A percentile compares a stretch with the other conserved stretches of the same genome.
Evolutionary conservation across 1,139 yeast genomes (phyloP).

Genomic region (Kurtzmaniella quercitrusa): DNA sequence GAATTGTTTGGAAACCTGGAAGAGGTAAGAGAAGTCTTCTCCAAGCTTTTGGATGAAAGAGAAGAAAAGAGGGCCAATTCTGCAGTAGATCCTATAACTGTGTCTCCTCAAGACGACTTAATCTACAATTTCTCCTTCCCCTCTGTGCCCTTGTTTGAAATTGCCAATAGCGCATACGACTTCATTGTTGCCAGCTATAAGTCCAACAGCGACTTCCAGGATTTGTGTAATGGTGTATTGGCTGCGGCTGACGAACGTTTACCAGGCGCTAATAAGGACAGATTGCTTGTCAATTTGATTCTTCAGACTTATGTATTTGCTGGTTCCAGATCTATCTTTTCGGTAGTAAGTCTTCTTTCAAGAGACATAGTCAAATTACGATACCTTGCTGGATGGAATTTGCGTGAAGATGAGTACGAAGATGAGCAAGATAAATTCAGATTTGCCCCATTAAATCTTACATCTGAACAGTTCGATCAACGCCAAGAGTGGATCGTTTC

Average conservation of each 20-base stretch:
- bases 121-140: slow-evolving; percentile 32
- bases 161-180: slow-evolving; percentile 38
- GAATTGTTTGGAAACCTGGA: slow-evolving; percentile 33
- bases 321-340: slow-evolving; percentile 87
- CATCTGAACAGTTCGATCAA: slow-evolving; percentile 26
- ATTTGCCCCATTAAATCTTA: slow-evolving; percentile 36
- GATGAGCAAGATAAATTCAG: slow-evolving; percentile 22
- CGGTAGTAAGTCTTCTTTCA: slow-evolving; percentile 67
- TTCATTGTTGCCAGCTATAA: slow-evolving; percentile 41
- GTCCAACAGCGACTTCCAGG: slow-evolving; percentile 35
- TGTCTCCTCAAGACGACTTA: slow-evolving; percentile 41
- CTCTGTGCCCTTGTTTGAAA: slow-evolving; percentile 33
- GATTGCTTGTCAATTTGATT: slow-evolving; percentile 54
- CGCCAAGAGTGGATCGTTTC: slow-evolving; percentile 50
- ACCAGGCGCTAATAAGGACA: slow-evolving; percentile 30
- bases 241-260: slow-evolving; percentile 17
- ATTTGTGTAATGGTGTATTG: slow-evolving; percentile 27
- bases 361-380: slow-evolving; percentile 52
- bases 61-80: slow-evolving; percentile 15
- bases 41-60: slow-evolving; percentile 27
- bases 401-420: slow-evolving; percentile 24
- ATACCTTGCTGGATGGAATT: slow-evolving; percentile 32
- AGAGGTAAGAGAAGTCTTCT: slow-evolving; percentile 23
- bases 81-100: slow-evolving; percentile 17
- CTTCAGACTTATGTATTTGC: slow-evolving; percentile 74